Percentiles rank a stretch among this genome's conserved stretches.
Conservation (phyloP, 345 rosid species). For the Populus euphratica region DNA sequence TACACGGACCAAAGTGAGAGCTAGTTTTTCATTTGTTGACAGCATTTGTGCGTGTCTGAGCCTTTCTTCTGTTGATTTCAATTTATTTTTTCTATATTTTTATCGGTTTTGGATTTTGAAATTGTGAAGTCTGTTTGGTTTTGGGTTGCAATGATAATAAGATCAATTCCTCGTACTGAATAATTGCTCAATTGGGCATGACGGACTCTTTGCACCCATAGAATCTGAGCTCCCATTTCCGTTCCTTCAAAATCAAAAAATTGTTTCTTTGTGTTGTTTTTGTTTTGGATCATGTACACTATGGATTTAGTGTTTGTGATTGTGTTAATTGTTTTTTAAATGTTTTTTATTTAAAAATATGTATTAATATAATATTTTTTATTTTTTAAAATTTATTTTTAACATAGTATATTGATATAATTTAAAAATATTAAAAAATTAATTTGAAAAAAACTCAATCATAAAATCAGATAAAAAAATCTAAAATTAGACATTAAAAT, state of each 20-base stretch:
- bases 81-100: background rate
- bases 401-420: no score
- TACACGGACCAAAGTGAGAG: slow-evolving; percentile 17
- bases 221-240: slow-evolving; percentile 31
- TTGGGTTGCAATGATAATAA: slow-evolving; percentile 28
- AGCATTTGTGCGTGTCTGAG: slow-evolving; percentile 57
- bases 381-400: no score
- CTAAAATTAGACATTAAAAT: no score
- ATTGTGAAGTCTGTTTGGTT: background rate
- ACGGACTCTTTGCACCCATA: slow-evolving; percentile 36
- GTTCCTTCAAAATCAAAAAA: background rate
- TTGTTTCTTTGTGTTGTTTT: no score
- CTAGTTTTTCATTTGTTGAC: slow-evolving; percentile 30
- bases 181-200: slow-evolving; percentile 14
- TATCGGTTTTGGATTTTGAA: background rate
- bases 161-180: slow-evolving; percentile 33
- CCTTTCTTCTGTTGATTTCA: background rate
- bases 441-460: no score
- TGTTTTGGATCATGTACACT: background rate
- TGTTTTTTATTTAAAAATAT: no score
- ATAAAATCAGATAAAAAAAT: no score
- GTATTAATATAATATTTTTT: no score
- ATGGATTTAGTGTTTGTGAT: no score
- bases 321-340: no score
- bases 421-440: no score